Percentiles rank a stretch among this genome's conserved stretches.
phyloP scores from a whole-genome alignment of 768 basidiomycete species.

The Dentipellis fragilis region DNA sequence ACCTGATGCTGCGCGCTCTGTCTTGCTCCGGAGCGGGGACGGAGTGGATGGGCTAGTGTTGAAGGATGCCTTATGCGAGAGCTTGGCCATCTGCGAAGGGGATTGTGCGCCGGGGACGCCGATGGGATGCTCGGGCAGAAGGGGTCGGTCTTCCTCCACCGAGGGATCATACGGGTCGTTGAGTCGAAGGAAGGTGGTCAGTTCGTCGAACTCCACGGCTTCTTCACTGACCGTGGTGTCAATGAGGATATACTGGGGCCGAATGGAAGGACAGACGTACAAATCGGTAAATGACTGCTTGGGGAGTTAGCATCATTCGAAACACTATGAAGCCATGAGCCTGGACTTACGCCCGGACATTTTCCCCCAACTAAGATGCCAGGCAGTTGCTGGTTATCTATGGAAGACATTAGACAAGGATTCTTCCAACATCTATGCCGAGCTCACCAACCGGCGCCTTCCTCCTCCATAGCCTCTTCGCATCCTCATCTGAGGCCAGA shows the following conservation, averaged over 20 bases:
- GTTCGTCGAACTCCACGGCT: slow-evolving; percentile 71
- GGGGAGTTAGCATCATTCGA: slow-evolving; percentile 1
- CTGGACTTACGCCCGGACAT: slow-evolving; percentile 60
- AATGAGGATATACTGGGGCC: slow-evolving; percentile 4
- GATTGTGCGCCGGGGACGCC: slow-evolving; percentile 74
- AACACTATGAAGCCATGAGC: background rate
- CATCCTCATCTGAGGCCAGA: slow-evolving; percentile 74
- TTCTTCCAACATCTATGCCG: background rate
- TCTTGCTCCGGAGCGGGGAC: slow-evolving; percentile 16
- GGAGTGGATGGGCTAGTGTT: slow-evolving; percentile 26
- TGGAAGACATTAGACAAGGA: background rate
- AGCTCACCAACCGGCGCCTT: slow-evolving; percentile 59
- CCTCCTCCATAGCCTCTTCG: slow-evolving; percentile 72
- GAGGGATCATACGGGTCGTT: slow-evolving; percentile 57
- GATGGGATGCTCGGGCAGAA: slow-evolving; percentile 48
- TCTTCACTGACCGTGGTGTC: slow-evolving; percentile 46
- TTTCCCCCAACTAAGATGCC: slow-evolving; percentile 72
- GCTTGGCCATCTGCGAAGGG: slow-evolving; percentile 65
- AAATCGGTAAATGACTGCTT: slow-evolving; percentile 62
- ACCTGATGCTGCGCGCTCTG: background rate
- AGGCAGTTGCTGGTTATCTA: slow-evolving; percentile 78
- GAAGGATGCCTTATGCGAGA: slow-evolving; percentile 56
- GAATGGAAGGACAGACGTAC: slow-evolving; percentile 30
- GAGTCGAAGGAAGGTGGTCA: slow-evolving; percentile 59
- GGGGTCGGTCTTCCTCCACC: slow-evolving; percentile 50